A percentile compares a stretch with the other conserved stretches of the same genome.
Evolutionary conservation across 1,139 yeast genomes (phyloP).

Genomic region (Taiozyma sp.): DNA sequence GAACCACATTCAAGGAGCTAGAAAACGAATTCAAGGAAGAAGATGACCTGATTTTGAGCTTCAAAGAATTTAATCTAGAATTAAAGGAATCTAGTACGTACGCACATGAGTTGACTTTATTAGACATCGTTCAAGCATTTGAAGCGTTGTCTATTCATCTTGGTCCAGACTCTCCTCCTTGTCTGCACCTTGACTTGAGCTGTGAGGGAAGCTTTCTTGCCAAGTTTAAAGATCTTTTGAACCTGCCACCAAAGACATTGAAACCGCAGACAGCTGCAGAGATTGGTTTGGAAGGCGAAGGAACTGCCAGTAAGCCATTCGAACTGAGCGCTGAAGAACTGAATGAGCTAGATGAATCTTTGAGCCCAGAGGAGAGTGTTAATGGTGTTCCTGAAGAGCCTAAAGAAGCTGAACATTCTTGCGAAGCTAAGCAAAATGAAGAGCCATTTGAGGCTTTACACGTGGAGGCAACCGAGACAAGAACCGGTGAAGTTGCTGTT

Average conservation of each 20-base stretch:
- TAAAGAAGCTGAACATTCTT: neutral
- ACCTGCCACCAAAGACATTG: neutral
- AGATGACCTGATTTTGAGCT: conserved; percentile 15
- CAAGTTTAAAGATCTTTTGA: conserved; percentile 1
- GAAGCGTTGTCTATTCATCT: conserved; percentile 1
- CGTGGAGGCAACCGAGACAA: neutral
- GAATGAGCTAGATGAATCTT: neutral
- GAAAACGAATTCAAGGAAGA: conserved; percentile 17
- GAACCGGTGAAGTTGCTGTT: neutral
- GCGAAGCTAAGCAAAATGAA: neutral
- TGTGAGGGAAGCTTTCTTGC: conserved; percentile 12
- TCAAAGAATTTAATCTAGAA: conserved; percentile 15
- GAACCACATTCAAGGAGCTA: conserved; percentile 11
- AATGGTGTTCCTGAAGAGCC: neutral
- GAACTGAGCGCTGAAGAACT: conserved; percentile 6
- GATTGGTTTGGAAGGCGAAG: neutral
- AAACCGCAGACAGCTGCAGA: neutral
- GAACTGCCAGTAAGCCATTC: neutral
- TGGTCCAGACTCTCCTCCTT: conserved; percentile 7
- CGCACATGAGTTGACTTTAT: conserved; percentile 12
- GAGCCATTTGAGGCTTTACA: neutral
- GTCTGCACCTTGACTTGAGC: conserved; percentile 11
- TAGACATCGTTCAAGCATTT: conserved; percentile 15
- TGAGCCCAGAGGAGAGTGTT: neutral
- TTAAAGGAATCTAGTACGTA: conserved; percentile 14